Evolutionary conservation across 1,284 basidiomycete genomes (phyloP), one percentile per base, ranked within the genome.

Genomic region (Puccinia sorghi): DNA sequence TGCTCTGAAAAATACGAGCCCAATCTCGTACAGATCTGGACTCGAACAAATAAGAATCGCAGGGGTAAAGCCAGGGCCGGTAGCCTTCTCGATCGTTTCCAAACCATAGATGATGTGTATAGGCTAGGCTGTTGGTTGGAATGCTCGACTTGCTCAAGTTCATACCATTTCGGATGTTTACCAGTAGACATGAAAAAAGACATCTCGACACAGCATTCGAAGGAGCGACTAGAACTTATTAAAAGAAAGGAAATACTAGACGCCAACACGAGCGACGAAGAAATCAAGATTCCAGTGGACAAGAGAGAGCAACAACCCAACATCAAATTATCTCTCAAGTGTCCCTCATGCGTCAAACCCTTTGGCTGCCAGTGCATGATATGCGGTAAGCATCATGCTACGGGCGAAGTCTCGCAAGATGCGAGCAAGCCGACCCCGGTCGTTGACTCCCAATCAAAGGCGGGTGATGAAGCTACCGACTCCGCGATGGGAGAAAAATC

Each of bases 101-200:
- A 39, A 41, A 72, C 17, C 27, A 50, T 72, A 9, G 77, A 79
- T n/a, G 77, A 79, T 43, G 41, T 79, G 46, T 72, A 79, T 56
- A 50, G 32, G 37, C 77, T 72, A 64, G 77, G 77, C 15, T 72
- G 69, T 66, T 79, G 77, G 77, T 59, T 79, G 15, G 77, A 79
- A 27, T 79, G 77, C 41, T 59, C 59, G 46, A 25, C n/a, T 57
- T 79, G 77, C 41, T 56, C 77, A n/a, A 66, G 20, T 41, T 59
- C 69, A 54, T 79, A 72, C 54, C 77, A 79, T 72, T 79, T 71
- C 46, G 77, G 77, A 17, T 79, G 77, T 79, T 37, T 72, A 27
- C 70, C 77, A 22, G 48, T 72, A 1, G 77, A 79, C n/a, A 72
- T 79, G 48, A 79, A 72, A 52, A 79, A 56, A 43, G 69, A 63